Conservation (phyloP, 192 early-diverging fungal genomes). For the Podila horticola region DNA sequence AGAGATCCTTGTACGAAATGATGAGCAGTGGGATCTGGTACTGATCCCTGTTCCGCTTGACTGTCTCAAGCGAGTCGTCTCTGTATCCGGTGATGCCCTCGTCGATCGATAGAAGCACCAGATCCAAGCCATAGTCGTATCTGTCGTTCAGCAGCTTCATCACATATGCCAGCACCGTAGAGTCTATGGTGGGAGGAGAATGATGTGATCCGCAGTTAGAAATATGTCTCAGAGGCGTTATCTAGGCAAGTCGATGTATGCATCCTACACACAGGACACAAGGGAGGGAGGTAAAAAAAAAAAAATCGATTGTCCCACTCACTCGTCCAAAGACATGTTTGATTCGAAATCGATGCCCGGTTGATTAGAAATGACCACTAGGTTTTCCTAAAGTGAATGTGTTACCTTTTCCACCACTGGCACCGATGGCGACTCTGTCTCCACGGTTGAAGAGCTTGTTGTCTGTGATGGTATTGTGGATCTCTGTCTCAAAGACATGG, state of each 20-base stretch:
- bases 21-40: conserved; percentile 94
- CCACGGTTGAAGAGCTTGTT: conserved; percentile 86
- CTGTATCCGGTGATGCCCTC: conserved; percentile 98
- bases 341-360: not conserved
- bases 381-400: not conserved
- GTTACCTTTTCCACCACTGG: conserved; percentile 90
- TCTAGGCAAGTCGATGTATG: not conserved
- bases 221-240: not conserved
- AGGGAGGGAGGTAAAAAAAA: too few species aligned
- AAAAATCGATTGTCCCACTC: too few species aligned
- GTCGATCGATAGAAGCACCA: conserved; percentile 94
- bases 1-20: conserved; percentile 94
- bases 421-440: conserved; percentile 94
- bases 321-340: not conserved
- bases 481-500: conserved; percentile 91
- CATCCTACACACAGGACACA: not conserved
- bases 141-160: conserved; percentile 94
- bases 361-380: not conserved
- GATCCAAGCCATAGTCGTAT: conserved; percentile 90
- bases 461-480: conserved; percentile 91
- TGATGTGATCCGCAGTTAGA: too few species aligned
- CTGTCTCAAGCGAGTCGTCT: conserved; percentile 98
- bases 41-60: conserved; percentile 94
- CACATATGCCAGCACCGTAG: conserved; percentile 95
- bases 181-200: conserved; percentile 64